Percentiles rank a stretch among this genome's conserved stretches.
Evolutionary conservation across 495 filamentous ascomycete genomes (phyloP).

Genomic region (Penicillium lividum): DNA sequence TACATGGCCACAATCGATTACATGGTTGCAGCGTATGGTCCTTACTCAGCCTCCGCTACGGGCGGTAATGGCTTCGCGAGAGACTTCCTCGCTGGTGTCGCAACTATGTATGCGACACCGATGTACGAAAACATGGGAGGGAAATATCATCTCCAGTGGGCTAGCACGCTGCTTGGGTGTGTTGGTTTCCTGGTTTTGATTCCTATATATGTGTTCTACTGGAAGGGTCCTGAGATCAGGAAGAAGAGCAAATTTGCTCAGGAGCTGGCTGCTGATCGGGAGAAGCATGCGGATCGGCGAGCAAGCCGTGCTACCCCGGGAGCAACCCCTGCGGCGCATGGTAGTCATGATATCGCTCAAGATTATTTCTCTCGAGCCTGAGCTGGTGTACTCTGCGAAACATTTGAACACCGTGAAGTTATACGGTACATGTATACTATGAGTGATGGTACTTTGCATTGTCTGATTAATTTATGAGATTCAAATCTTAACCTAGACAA

Average conservation of each 20-base stretch:
- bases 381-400: background rate
- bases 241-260: constrained; percentile 49
- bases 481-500: too few relatives aligned
- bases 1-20: constrained; percentile 86
- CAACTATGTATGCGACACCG: constrained; percentile 48
- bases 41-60: constrained; percentile 76
- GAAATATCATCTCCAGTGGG: constrained; percentile 40
- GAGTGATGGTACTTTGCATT: background rate
- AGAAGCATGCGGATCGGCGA: constrained; percentile 13
- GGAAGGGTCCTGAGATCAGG: constrained; percentile 48
- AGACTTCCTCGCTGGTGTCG: constrained; percentile 49
- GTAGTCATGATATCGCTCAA: background rate
- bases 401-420: background rate
- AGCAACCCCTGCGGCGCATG: background rate
- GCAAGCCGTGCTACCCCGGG: constrained; percentile 4
- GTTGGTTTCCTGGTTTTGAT: constrained; percentile 44
- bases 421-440: background rate
- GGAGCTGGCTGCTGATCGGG: constrained; percentile 27
- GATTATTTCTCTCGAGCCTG: background rate
- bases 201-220: constrained; percentile 53
- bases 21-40: constrained; percentile 80
- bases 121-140: constrained; percentile 39
- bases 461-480: too few relatives aligned
- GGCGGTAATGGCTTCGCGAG: constrained; percentile 63
- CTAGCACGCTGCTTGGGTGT: constrained; percentile 44